Evolutionary conservation across 352 stramenopile species (phyloP), one percentile per base, ranked within the genome.

Genomic region (Pythium folliculosum): DNA sequence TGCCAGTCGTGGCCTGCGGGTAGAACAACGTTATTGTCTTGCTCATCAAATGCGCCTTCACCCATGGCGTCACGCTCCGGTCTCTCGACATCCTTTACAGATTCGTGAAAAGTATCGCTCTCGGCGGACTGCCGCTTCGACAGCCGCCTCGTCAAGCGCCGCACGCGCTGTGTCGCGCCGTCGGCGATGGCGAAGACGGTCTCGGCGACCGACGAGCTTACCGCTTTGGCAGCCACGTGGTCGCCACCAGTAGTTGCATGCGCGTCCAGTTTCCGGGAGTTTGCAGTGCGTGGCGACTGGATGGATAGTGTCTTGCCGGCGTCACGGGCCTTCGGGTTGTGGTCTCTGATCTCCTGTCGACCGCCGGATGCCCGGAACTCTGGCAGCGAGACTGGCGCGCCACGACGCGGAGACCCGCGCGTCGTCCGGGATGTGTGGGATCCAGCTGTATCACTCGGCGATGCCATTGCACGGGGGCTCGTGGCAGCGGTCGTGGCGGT

Each of bases 101-200:
- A 32, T 1, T 5, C 13, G 53, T 50, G 21, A 3, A n/a, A 22
- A 8, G 40, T 32, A 8, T 63, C 56, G 10, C 40, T 27, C 12
- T 53, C 14, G 8, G 17, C 40, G 2, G 56, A 63, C 40, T n/a
- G 40, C 8, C 48, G 45, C 14, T 51, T 57, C 23, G 59, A 65
- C 2, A 65, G 59, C 9, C 59, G 32, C 37, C 59, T 38, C 3
- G 59, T 58, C 38, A 65, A 43, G 21, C 59, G 45, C 3, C 47
- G 32, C 14, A 58, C 35, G 8, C 32, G 59, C 14, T 61, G 54
- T 12, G 32, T 35, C 13, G 17, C 22, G n/a, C 16, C 38, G 38
- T 51, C 38, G 17, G 23, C 37, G 16, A 61, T 40, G 16, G 54
- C 12, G 17, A 32, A 12, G 22, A 25, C 19, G 23, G 21, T 27